Conservation (phyloP, 2,329 filamentous ascomycete genomes). For the Nigrograna mackinnonii region DNA sequence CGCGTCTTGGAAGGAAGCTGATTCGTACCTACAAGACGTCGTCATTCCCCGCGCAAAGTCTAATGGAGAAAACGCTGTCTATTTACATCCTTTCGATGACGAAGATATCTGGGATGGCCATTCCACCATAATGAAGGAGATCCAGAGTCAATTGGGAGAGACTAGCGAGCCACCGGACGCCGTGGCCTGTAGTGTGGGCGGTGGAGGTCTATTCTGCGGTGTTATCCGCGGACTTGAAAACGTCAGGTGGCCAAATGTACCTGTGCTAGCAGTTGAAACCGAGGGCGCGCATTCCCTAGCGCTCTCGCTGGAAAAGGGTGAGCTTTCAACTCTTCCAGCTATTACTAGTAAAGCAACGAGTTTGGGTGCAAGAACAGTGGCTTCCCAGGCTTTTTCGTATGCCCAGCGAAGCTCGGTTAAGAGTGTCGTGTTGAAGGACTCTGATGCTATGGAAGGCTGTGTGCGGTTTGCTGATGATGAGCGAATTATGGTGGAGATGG, state of each 20-base stretch:
- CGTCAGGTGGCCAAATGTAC: slow-evolving; percentile 11
- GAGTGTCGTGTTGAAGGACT: slow-evolving; percentile 68
- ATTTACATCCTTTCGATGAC: not conserved
- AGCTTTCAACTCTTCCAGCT: not conserved
- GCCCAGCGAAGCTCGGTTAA: slow-evolving; percentile 55
- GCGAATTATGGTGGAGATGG: slow-evolving; percentile 75
- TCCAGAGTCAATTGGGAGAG: not conserved
- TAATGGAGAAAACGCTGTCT: slow-evolving; percentile 46
- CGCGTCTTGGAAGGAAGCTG: slow-evolving; percentile 21
- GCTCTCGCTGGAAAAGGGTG: slow-evolving; percentile 42
- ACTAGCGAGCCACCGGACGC: not conserved
- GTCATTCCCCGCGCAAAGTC: not conserved
- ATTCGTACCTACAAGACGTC: not conserved
- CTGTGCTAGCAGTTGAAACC: slow-evolving; percentile 74
- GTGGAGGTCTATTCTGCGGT: not conserved
- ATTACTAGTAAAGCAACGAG: not conserved
- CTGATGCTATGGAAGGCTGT: slow-evolving; percentile 75
- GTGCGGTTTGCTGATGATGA: slow-evolving; percentile 79
- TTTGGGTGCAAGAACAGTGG: slow-evolving; percentile 56
- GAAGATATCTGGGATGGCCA: not conserved
- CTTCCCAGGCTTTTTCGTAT: slow-evolving; percentile 65
- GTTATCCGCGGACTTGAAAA: slow-evolving; percentile 46
- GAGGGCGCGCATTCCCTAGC: slow-evolving; percentile 71
- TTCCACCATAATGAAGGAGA: not conserved
- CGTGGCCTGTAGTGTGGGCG: not conserved